Base-by-base conservation (phyloP, 2,329 filamentous ascomycete species). In the Aspergillus sp. region DNA sequence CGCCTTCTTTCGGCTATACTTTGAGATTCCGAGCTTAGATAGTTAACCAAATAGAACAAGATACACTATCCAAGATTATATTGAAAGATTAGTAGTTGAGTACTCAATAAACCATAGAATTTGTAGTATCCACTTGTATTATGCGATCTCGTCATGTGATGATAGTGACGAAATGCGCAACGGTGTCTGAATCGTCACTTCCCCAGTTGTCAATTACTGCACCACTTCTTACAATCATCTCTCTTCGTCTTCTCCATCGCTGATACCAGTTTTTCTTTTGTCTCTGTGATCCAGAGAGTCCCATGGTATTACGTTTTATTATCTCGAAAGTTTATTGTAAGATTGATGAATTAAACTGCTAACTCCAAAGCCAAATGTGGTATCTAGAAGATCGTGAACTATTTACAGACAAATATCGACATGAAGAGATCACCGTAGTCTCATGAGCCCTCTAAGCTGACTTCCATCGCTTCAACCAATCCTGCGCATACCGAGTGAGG, bases 391-490 rank as follows among this genome's bases (percentile, higher is more conserved):
- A 47, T 25, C 19, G 13, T 13, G 13, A 25, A 25, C 11, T 47
- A 47, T 47, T 23, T 47, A 47, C 42, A 47, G 19, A 19, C 5
- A 17, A 42, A 2, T 21, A 21, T 42, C 17, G 15, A 42, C 39
- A 42, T 10, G 39, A 42, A 21, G 39, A 19, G n/a, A 42, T 42
- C 39, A 10, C 8, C 39, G n/a, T 42, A 17, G n/a, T 42, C 39
- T 27, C 44, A 17, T 15, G 4, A 23, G 8, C 30, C 17, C 52
- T 38, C 38, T 53, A 64, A 11, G 32, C 17, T 10, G 39, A 41
- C 6, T 59, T 66, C 71, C 72, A 75, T 10, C 71, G 61, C 23
- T 30, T 60, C 58, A 70, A 49, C 72, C 72, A 75, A 49, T 72
- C 70, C 19, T 65, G 60, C 10, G 68, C 67, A 62, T 74, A 75